These are phyloP conservation scores for Aspergillus ostianus DNA, from an alignment of 495 filamentous ascomycete species.

Conservation along the genomic window DNA sequence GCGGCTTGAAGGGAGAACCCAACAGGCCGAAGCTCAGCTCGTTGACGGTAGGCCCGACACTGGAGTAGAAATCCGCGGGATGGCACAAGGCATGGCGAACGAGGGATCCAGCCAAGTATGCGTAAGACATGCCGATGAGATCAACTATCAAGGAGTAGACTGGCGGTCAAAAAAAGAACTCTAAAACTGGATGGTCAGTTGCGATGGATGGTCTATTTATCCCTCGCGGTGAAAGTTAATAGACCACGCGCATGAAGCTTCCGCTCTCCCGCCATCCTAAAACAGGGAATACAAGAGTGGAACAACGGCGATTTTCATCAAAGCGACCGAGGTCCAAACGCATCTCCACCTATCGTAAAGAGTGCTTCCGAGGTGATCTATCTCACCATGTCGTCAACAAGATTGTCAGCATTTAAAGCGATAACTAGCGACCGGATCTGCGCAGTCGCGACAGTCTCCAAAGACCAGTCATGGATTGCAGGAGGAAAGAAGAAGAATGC, in stretches of 20 bases:
- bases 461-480: neutral
- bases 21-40: slow-evolving; percentile 39
- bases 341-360: neutral
- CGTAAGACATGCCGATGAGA: neutral
- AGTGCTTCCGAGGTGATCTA: too few relatives aligned
- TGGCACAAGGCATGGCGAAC: slow-evolving; percentile 27
- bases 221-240: neutral
- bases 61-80: slow-evolving; percentile 34
- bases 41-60: slow-evolving; percentile 40
- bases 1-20: slow-evolving; percentile 48
- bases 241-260: neutral
- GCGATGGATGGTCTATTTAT: neutral
- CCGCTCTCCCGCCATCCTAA: too few relatives aligned
- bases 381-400: neutral
- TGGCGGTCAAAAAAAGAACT: neutral
- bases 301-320: neutral
- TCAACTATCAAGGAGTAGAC: neutral
- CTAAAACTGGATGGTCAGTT: neutral
- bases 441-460: too few relatives aligned
- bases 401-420: neutral
- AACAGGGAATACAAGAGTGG: neutral
- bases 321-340: neutral
- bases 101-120: slow-evolving; percentile 15
- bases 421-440: too few relatives aligned
- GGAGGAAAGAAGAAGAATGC: neutral